Base-by-base conservation (phyloP, 164 flowering plant species). In the Protea cynaroides region DNA sequence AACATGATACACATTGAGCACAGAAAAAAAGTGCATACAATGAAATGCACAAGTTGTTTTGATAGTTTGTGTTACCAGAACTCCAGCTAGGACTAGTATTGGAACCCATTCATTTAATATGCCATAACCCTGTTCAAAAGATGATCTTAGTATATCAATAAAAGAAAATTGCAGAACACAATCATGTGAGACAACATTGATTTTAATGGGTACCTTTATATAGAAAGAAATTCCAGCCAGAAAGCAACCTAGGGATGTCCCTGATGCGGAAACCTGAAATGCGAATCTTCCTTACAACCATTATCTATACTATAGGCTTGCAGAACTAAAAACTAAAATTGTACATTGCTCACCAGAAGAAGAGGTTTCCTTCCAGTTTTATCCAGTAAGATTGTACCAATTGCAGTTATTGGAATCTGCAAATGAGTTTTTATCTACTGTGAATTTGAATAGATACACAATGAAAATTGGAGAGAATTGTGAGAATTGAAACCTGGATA, bases 291-390 rank as follows among this genome's bases (percentile, higher is more conserved):
- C 22, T 21, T 52, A 1, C 19, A 9, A 52, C 8, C 25, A 25
- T 24, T 21, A 2, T 19, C 7, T 52, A 52, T 19, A 12, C 56
- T 21, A n/a, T n/a, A n/a, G n/a, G n/a, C n/a, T n/a, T n/a, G n/a
- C n/a, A n/a, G n/a, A n/a, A n/a, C n/a, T n/a, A n/a, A n/a, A n/a
- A n/a, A n/a, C n/a, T n/a, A n/a, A n/a, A n/a, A n/a, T n/a, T n/a
- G n/a, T n/a, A n/a, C n/a, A 36, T 4, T 47, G 47, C 21, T 62
- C 65, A 84, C 90, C 88, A 82, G 54, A 53, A 86, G 63, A 47
- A 86, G 85, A 4, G 84, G 84, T 51, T 79, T 75, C 71, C 91
- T 76, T 63, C 91, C 91, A 2, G 76, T 70, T 65, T 72, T 84
- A 57, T 86, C 91, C 68, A 86, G 82, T 23, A 82, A 50, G 0